phyloP scores from a whole-genome alignment of 2,329 filamentous ascomycete species.

The Calonectria multiphialidica region DNA sequence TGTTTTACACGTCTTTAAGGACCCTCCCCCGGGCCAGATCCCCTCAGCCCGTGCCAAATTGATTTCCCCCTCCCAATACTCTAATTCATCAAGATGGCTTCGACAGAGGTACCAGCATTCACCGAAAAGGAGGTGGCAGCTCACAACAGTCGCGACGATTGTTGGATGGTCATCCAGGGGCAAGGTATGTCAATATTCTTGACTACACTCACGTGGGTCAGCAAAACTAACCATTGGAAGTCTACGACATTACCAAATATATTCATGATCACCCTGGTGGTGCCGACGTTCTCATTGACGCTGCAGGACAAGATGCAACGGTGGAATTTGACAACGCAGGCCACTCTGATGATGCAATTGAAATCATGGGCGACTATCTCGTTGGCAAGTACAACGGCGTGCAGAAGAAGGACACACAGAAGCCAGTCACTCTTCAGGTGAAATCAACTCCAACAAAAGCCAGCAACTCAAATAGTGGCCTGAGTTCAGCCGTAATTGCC shows the following conservation, averaged over 20 bases:
- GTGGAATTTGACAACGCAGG: constrained; percentile 87
- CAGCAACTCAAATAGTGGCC: neutral
- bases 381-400: constrained; percentile 54
- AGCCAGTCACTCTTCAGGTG: neutral
- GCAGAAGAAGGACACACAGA: neutral
- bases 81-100: neutral
- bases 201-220: too few species aligned
- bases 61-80: too few species aligned
- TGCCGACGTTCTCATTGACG: constrained; percentile 81
- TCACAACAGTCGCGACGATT: constrained; percentile 61
- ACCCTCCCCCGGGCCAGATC: neutral
- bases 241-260: constrained; percentile 71
- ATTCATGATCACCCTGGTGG: constrained; percentile 76
- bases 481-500: neutral
- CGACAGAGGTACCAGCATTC: constrained; percentile 22
- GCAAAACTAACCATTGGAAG: constrained; percentile 46
- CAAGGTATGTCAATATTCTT: constrained; percentile 57
- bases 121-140: constrained; percentile 57
- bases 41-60: neutral
- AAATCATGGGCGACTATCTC: constrained; percentile 54
- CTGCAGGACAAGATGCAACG: constrained; percentile 82
- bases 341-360: constrained; percentile 74
- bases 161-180: constrained; percentile 69
- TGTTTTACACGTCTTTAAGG: neutral
- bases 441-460: neutral